Base-by-base conservation (phyloP, 1,284 basidiomycete genomes). In the Somion occarium region DNA sequence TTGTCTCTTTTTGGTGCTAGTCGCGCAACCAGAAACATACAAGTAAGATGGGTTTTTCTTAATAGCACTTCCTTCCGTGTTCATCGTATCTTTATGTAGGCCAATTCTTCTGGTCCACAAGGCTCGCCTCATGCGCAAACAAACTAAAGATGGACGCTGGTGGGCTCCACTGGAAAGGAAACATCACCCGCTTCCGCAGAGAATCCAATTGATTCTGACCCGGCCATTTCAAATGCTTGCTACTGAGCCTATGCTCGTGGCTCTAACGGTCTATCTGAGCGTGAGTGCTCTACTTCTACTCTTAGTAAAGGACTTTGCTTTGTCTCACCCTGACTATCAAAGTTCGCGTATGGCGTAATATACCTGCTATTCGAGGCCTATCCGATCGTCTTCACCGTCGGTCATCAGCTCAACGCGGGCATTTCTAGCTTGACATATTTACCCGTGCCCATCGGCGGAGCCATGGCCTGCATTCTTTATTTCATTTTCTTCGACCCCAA, bases 181-280 rank as follows among this genome's bases (percentile, higher is more conserved):
- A 15, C 63, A 69, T 26, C 60, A 71, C 30, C 68, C 69, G 7
- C 51, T 76, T 15, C 63, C 72, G 7, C 63, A 73, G 43, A 70
- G 72, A 18, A 27, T 80, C 1, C 73, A 83, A 58, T 61, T 67
- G 43, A 75, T 81, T 2, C 58, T 87, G 26, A 71, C 73, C 59
- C 73, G 82, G 62, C 89, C 83, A 0, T 91, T 83, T 70, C 74
- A 77, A 57, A 78, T 88, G 55, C 74, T 92, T 30, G 73, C 81
- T 52, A 69, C 70, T 18, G 91, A 93, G 63, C 90, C 90, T 0
- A 91, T 93, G 80, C 69, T 93, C 7, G 67, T 87, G 9, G 78
- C 81, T 9, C 68, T 88, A 39, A 91, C 88, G 0, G 38, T 83
- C 7, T 92, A 90, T 68, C 73, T 80, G 72, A 80, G 79, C 48